Conservation (phyloP, 148 eudicot genomes). For the Oxyria digyna region DNA sequence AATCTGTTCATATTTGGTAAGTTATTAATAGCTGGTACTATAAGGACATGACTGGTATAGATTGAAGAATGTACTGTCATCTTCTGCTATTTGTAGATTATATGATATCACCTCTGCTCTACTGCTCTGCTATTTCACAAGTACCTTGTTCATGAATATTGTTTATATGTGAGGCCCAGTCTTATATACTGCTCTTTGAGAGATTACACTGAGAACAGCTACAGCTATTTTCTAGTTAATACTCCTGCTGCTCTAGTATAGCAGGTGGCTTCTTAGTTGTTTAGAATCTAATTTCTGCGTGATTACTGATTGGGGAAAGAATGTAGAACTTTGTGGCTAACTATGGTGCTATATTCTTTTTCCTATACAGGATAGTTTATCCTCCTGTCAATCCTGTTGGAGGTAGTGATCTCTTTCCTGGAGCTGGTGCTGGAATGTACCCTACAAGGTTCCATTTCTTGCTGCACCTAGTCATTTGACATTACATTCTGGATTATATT, state of each 20-base stretch:
- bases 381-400: constrained; percentile 62
- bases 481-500: background rate
- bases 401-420: constrained; percentile 68
- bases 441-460: constrained; percentile 47
- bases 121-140: background rate
- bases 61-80: background rate
- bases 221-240: background rate
- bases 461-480: background rate
- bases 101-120: background rate
- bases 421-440: constrained; percentile 73
- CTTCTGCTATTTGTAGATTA: too few relatives aligned
- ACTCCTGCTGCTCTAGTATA: background rate
- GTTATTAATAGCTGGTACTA: background rate
- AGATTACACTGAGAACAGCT: background rate
- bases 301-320: background rate
- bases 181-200: background rate
- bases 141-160: background rate
- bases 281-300: background rate
- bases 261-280: background rate
- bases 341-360: background rate
- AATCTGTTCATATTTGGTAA: background rate
- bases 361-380: constrained; percentile 23
- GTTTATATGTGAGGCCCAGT: background rate
- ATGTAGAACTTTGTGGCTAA: background rate
- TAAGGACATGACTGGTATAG: background rate